phyloP scores from a whole-genome alignment of 202 grass and related monocot species.

The Setaria italica region DNA sequence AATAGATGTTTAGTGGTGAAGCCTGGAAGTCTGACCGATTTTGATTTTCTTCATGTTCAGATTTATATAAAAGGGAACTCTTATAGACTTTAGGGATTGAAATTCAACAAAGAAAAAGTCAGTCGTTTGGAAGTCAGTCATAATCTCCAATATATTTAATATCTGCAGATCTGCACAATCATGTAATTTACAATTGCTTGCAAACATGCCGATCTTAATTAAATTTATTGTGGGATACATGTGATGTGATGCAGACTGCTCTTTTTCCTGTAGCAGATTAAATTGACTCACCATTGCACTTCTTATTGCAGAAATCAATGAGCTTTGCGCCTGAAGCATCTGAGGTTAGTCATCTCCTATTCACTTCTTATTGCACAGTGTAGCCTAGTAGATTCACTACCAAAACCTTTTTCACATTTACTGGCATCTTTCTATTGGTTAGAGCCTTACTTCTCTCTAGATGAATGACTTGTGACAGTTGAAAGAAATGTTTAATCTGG shows the following conservation, averaged over 20 bases:
- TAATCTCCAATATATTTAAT: conserved; percentile 14
- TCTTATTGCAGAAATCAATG: conserved; percentile 63
- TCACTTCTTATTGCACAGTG: conserved; percentile 18
- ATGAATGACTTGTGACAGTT: conserved; percentile 10
- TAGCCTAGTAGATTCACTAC: conserved; percentile 20
- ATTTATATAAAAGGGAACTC: background rate
- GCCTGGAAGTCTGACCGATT: background rate
- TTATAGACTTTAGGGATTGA: background rate
- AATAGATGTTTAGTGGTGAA: background rate
- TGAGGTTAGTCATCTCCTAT: conserved; percentile 56
- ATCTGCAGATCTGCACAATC: conserved; percentile 25
- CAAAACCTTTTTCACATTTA: conserved; percentile 27
- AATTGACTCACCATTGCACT: conserved; percentile 29
- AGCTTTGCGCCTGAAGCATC: conserved; percentile 55
- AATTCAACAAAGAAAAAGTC: background rate
- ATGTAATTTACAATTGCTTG: background rate
- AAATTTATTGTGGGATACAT: conserved; percentile 30
- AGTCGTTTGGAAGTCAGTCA: background rate
- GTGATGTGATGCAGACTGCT: conserved; percentile 24
- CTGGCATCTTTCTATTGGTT: background rate
- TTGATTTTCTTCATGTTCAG: background rate
- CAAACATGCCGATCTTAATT: conserved; percentile 13
- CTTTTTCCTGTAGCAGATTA: conserved; percentile 2
- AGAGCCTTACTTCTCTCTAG: background rate
- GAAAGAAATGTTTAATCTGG: conserved; percentile 27